phyloP scores from a whole-genome alignment of 139 green algal species.

The Cymbomonas tetramitiformis region DNA sequence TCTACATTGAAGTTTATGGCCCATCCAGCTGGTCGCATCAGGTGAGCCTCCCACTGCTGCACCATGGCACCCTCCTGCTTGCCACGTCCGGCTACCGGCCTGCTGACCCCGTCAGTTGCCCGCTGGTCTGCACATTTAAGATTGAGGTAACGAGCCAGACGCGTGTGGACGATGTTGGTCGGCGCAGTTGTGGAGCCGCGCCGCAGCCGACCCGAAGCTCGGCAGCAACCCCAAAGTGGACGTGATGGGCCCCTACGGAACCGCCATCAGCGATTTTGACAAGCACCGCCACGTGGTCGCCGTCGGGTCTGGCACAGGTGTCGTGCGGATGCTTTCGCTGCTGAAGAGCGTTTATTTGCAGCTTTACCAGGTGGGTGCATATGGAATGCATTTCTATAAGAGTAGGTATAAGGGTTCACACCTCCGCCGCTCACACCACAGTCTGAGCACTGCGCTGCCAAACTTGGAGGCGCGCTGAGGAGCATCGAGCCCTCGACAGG shows the following conservation, averaged over 20 bases:
- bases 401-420: too few species aligned
- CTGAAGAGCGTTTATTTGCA: not conserved
- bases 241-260: slow-evolving; percentile 2
- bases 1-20: slow-evolving; percentile 11
- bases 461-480: not conserved
- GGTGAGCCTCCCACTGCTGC: too few species aligned
- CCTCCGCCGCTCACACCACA: not conserved
- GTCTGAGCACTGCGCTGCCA: not conserved
- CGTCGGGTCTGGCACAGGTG: slow-evolving; percentile 1
- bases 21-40: too few species aligned
- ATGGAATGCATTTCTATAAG: too few species aligned
- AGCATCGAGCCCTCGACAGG: not conserved
- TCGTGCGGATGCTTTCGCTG: slow-evolving; percentile 7
- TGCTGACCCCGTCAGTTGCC: too few species aligned
- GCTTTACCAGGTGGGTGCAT: not conserved
- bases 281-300: not conserved
- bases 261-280: not conserved
- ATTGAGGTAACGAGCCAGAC: too few species aligned
- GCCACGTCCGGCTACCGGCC: too few species aligned
- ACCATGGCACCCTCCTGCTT: too few species aligned
- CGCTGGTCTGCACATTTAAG: too few species aligned
- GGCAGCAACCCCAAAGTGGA: not conserved
- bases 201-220: not conserved
- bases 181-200: not conserved
- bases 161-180: not conserved